These are phyloP conservation scores for Plasmodium gaboni DNA, from an alignment of 169 alveolate genomes.

Conservation along the genomic window DNA sequence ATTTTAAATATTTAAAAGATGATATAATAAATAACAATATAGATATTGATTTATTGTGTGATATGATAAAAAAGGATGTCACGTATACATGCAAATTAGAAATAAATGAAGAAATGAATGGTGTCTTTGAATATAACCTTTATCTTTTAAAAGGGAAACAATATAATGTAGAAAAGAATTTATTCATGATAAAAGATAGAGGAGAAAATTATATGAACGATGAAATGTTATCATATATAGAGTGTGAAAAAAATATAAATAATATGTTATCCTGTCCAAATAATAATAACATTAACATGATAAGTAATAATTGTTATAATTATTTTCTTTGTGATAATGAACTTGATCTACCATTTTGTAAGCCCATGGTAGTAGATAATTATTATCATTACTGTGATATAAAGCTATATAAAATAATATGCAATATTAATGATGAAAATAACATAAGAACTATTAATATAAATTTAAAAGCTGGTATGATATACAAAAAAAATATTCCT, in stretches of 20 bases:
- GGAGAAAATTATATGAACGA: background rate
- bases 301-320: background rate
- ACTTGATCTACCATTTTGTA: too few relatives aligned
- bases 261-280: background rate
- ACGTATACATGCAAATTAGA: constrained; percentile 4
- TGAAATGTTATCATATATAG: background rate
- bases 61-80: constrained; percentile 11
- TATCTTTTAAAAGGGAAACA: constrained; percentile 1
- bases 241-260: too few relatives aligned
- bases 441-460: constrained; percentile 17
- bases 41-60: constrained; percentile 27
- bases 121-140: constrained; percentile 55
- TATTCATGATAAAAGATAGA: background rate
- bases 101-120: constrained; percentile 27
- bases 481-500: constrained; percentile 25
- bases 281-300: background rate
- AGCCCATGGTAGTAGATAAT: background rate
- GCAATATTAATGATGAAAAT: constrained; percentile 25
- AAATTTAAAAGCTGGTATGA: constrained; percentile 26
- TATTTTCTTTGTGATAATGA: too few relatives aligned
- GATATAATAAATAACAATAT: background rate
- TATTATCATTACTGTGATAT: background rate
- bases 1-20: background rate
- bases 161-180: background rate
- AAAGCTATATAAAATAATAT: constrained; percentile 47